Base-by-base conservation (phyloP, 148 eudicot species). In the Selenicereus undatus region DNA sequence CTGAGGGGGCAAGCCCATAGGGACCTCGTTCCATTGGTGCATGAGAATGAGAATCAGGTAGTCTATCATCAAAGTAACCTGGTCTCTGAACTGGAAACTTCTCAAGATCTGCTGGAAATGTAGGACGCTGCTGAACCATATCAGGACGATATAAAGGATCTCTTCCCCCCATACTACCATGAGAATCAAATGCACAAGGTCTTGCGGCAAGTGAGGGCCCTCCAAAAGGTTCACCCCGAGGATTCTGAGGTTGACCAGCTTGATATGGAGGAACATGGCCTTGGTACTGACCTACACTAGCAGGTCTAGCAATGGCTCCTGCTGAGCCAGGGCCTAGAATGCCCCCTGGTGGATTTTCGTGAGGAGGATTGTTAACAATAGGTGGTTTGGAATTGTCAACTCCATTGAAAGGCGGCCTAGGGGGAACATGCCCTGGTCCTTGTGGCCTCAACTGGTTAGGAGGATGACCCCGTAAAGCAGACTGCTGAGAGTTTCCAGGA, bases 391-490 rank as follows among this genome's bases (percentile, higher is more conserved):
- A 69, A 80, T 81, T 76, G 45, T 88, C 91, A 79, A 75, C 70
- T 71, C 81, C 84, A 75, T 81, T 74, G n/a, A 86, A 71, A 24
- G 84, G 85, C 26, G 52, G 86, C 70, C 89, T 85, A 26, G 87
- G 74, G 72, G 86, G 87, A 45, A 86, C 71, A 71, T 75, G 81
- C 39, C 87, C 90, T 71, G 91, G 91, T 77, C 93, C 97, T 83
- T 88, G 95, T 71, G 91, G 91, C 86, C 89, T 87, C 56, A 86
- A 77, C 54, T 84, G 80, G 43, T 79, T 80, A 27, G 90, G 83
- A 58, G 85, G 82, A 65, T 87, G 90, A 71, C 90, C 90, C n/a
- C 73, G 50, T 64, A 51, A 78, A 20, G 81, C 84, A 68, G 84
- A 50, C 43, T 84, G 84, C 81, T 83, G 85, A 60, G 86, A 73